Evolutionary conservation across 2,329 filamentous ascomycete species (phyloP).

Genomic region (Mycosphaerella arachidis): DNA sequence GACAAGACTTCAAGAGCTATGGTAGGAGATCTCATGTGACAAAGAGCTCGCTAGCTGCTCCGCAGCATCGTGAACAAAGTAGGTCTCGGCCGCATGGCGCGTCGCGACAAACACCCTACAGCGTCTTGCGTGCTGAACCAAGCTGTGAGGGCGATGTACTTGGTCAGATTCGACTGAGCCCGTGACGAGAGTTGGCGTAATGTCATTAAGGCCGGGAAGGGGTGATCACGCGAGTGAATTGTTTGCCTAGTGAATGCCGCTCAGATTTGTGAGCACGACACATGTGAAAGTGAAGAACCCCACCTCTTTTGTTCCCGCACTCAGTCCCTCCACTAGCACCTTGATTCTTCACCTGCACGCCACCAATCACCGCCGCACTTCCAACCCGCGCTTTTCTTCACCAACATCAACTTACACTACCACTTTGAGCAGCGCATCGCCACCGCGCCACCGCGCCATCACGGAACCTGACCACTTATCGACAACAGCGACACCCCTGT

Average conservation of each 20-base stretch:
- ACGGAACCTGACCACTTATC: not conserved
- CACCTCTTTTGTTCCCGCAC: not conserved
- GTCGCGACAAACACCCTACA: not conserved
- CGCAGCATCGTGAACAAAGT: not conserved
- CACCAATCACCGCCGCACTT: not conserved
- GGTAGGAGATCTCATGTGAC: not conserved
- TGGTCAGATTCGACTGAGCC: not conserved
- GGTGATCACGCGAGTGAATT: not conserved
- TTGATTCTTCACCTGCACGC: not conserved
- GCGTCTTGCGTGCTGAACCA: not conserved
- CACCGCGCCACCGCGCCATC: too few relatives aligned
- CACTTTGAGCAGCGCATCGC: too few relatives aligned
- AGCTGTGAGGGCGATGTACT: not conserved
- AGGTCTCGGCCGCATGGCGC: not conserved
- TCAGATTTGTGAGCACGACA: not conserved
- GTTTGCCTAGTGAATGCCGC: not conserved
- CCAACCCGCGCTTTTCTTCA: too few relatives aligned
- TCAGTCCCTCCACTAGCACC: not conserved
- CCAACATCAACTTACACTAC: too few relatives aligned
- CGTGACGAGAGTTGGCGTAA: too few relatives aligned
- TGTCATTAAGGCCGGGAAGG: not conserved
- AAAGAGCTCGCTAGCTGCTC: not conserved
- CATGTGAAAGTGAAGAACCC: not conserved
- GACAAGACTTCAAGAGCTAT: not conserved
- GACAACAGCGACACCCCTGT: not conserved